Base-by-base conservation (phyloP, 495 filamentous ascomycete species). In the Aspergillus kassunensis region DNA sequence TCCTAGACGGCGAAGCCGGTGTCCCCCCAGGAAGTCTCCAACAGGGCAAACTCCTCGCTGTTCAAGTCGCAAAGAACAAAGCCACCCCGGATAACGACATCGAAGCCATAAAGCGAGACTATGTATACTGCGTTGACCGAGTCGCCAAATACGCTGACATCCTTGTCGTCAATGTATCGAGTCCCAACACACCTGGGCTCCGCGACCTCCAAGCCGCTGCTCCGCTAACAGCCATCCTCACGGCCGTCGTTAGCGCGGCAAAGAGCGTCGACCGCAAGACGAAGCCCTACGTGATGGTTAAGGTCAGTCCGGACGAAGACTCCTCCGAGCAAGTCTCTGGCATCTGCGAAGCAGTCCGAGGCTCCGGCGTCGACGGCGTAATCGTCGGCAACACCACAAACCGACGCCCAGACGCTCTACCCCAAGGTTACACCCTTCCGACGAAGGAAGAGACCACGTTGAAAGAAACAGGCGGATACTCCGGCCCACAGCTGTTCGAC, bases 51-150 rank as follows among this genome's bases (percentile, higher is more conserved):
- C 71, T 97, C 50, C 72, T 97, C 35, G 85, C 88, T 1, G 90
- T 98, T n/a, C 92, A 98, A 64, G 82, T 98, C 21, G 90, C 92
- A n/a, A 97, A 98, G 81, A 97, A 96, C 71, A 95, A 93, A 73
- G 63, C 72, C 35, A 98, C 93, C 1, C 80, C 89, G 8, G 90
- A 95, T 56, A 74, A 76, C 12, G 89, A 98, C 64, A 82, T 95
- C 34, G 78, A 88, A 23, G 90, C 91, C 19, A 88, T 97, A 37
- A 85, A 80, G 59, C 67, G 71, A 23, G 93, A 97, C 73, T 96
- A 97, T 60, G 85, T 90, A 16, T 85, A 83, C 60, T 96, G 92
- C 59, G 90, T 96, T 0, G 71, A 89, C 47, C 79, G 82, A 30
- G 72, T 98, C 7, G 93, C 82, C 2, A 80, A 74, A 34, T 98